A percentile compares a stretch with the other conserved stretches of the same genome.
Evolutionary conservation across 1,284 basidiomycete genomes (phyloP).

Genomic region (Cutaneotrichosporon sp.): DNA sequence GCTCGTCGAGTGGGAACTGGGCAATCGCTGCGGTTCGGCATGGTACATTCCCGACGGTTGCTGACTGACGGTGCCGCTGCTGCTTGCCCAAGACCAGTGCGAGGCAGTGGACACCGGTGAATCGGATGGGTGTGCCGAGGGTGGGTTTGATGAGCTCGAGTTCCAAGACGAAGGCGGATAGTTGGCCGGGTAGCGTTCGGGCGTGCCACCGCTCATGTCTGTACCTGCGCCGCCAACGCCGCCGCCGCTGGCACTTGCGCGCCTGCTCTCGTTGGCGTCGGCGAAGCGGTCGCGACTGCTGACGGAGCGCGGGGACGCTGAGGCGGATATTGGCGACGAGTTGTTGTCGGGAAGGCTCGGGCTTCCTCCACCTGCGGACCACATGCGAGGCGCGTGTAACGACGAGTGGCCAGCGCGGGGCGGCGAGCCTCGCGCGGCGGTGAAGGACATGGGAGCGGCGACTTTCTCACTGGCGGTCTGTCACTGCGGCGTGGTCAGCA

Average conservation of each 20-base stretch:
- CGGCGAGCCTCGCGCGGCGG: slow-evolving; percentile 21
- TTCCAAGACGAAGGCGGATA: slow-evolving; percentile 1
- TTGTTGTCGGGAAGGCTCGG: not conserved
- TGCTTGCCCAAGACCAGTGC: not conserved
- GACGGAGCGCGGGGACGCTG: slow-evolving; percentile 1
- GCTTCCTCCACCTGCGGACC: not conserved
- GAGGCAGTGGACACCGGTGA: not conserved
- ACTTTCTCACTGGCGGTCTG: slow-evolving; percentile 9
- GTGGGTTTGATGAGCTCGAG: not conserved
- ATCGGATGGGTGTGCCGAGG: not conserved
- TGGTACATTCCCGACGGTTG: not conserved
- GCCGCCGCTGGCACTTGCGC: not conserved
- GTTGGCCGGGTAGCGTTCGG: not conserved
- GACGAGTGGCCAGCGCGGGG: slow-evolving; percentile 14
- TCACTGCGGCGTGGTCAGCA: slow-evolving; percentile 7
- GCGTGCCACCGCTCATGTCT: too few species aligned
- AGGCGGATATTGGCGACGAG: not conserved
- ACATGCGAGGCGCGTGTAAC: not conserved
- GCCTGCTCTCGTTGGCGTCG: not conserved
- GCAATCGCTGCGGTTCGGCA: slow-evolving; percentile 10
- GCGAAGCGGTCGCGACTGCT: slow-evolving; percentile 2
- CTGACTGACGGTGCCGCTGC: not conserved
- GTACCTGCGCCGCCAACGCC: not conserved
- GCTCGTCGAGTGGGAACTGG: slow-evolving; percentile 19
- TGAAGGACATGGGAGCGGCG: slow-evolving; percentile 11